Base-by-base conservation (phyloP, 2,329 filamentous ascomycete species). In the Penicillium brevicompactum region DNA sequence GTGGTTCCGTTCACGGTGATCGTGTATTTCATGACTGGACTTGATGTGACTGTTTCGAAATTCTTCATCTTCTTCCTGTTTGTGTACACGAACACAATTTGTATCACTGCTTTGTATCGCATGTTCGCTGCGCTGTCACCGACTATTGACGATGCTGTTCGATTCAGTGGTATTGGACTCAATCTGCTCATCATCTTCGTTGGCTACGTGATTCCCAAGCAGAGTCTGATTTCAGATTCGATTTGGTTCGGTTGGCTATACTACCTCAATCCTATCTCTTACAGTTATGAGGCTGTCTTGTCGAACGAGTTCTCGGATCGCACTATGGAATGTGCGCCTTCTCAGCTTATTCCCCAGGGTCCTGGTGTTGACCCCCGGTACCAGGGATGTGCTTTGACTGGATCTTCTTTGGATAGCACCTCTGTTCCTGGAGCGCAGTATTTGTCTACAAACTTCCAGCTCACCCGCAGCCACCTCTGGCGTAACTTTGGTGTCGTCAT, bases 401-500 rank as follows among this genome's bases (percentile, higher is more conserved):
- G 87, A n/a, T 80, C 85, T 10, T 66, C 73, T 22, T 70, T 83
- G 11, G 82, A 82, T 31, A 76, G 76, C 18, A 74, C 75, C 1
- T 74, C 68, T 3, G 80, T 89, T 11, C 64, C 78, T 31, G 86
- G 86, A 32, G 68, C 76, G 2, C 73, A 74, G 21, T 89, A 88
- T 62, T 67, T 88, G 2, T 62, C 74, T 9, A 76, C 78, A 0
- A 79, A 79, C 7, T 88, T 83, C 70, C 75, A 80, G 43, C 87
- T 87, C 63, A 79, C 79, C 0, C 76, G 84, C 16, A 74, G 73
- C 24, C 79, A 88, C 64, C 71, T 88, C 0, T 88, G 86, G 79
- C 85, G 90, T 3, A 92, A 93, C 69, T 91, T 90, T 65, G 90
- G 88, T 31, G 86, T 92, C 3, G 74, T 94, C 1, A 85, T 92